Evolutionary conservation across 768 basidiomycete species (phyloP).

Genomic region (Mycena olivaceomarginata): DNA sequence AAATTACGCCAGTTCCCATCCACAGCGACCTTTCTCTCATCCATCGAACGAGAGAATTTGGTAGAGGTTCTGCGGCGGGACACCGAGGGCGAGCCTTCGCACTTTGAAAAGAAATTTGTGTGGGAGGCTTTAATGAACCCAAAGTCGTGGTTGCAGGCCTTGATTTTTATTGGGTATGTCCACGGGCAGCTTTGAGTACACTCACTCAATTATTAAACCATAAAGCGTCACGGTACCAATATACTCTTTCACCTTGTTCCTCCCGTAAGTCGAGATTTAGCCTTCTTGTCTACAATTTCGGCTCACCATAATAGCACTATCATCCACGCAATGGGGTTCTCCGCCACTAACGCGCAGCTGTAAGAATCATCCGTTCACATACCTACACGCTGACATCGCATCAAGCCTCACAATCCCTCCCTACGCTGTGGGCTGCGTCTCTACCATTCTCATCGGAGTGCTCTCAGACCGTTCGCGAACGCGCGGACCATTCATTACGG

Average conservation of each 20-base stretch:
- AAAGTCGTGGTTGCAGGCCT: conserved; percentile 51
- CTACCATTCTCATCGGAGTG: conserved; percentile 53
- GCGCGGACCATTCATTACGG: conserved; percentile 66
- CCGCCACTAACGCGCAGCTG: conserved; percentile 61
- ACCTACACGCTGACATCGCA: neutral
- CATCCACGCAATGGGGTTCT: conserved; percentile 62
- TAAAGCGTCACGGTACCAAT: conserved; percentile 38
- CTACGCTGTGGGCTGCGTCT: conserved; percentile 53
- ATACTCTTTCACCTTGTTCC: conserved; percentile 63
- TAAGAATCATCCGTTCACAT: conserved; percentile 13
- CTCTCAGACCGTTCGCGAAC: conserved; percentile 55
- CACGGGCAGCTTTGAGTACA: neutral
- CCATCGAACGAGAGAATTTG: conserved; percentile 56
- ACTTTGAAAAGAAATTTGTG: conserved; percentile 57
- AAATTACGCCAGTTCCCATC: conserved; percentile 57
- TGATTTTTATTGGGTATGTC: conserved; percentile 54
- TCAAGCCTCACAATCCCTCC: conserved; percentile 57
- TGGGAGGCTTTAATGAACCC: conserved; percentile 56
- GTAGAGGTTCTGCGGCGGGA: conserved; percentile 52
- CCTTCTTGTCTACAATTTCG: neutral
- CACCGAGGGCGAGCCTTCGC: conserved; percentile 52
- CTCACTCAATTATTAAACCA: conserved; percentile 6
- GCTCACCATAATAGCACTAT: conserved; percentile 45
- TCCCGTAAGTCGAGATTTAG: conserved; percentile 43
- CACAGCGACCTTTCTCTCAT: conserved; percentile 64